These are phyloP conservation scores for Pholiota conissans DNA, from an alignment of 768 basidiomycete genomes.

Conservation along the genomic window DNA sequence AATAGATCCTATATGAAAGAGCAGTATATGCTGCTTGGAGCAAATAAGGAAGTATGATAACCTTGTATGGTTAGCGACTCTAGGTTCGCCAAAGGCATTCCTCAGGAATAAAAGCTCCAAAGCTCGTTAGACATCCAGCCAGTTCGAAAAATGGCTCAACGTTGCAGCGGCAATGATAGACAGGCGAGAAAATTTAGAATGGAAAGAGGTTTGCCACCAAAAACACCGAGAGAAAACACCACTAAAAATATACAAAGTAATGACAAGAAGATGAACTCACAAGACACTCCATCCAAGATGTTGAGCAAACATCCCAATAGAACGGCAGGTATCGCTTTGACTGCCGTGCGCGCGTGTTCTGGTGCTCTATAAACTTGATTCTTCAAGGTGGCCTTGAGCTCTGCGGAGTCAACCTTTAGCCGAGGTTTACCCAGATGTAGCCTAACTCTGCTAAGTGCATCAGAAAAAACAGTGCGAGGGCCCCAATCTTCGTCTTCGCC, in stretches of 20 bases:
- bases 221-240: neutral
- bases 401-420: neutral
- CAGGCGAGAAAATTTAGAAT: neutral
- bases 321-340: slow-evolving; percentile 75
- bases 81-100: neutral
- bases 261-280: slow-evolving; percentile 40
- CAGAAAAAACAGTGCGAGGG: slow-evolving; percentile 9
- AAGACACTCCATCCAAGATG: slow-evolving; percentile 91
- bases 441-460: neutral
- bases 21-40: neutral
- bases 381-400: slow-evolving; percentile 9
- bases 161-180: neutral
- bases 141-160: neutral
- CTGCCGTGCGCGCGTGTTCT: slow-evolving; percentile 27
- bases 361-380: slow-evolving; percentile 11
- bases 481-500: slow-evolving; percentile 15
- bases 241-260: neutral
- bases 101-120: neutral
- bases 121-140: neutral
- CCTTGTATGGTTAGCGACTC: slow-evolving; percentile 5
- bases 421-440: slow-evolving; percentile 7
- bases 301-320: slow-evolving; percentile 84
- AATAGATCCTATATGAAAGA: neutral
- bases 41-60: slow-evolving; percentile 15
- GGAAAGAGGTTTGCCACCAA: neutral